These are phyloP conservation scores for Cicer bijugum DNA, from an alignment of 306 rosid species.

Conservation along the genomic window DNA sequence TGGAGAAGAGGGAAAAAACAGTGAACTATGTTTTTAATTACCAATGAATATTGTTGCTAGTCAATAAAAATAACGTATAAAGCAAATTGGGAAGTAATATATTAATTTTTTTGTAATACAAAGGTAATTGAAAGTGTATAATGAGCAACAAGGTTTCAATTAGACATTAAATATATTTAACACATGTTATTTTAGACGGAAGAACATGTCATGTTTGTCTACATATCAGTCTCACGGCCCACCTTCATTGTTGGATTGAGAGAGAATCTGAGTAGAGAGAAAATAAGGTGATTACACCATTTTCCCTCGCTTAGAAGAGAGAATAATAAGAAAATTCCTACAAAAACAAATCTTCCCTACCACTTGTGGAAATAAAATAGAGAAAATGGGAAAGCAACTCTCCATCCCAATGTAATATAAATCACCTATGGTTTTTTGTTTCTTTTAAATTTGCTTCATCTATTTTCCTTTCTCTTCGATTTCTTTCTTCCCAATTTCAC, in stretches of 20 bases:
- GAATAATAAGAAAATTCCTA: not conserved
- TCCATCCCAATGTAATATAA: too few species aligned
- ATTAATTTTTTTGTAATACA: not conserved
- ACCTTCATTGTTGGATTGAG: not conserved
- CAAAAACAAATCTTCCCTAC: too few species aligned
- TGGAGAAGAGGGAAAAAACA: slow-evolving; percentile 17
- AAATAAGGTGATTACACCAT: not conserved
- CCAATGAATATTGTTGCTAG: slow-evolving; percentile 8
- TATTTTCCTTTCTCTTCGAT: too few species aligned
- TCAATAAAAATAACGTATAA: not conserved
- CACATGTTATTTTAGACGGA: not conserved
- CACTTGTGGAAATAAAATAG: too few species aligned
- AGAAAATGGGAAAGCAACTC: too few species aligned
- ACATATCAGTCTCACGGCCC: not conserved
- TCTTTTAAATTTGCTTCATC: too few species aligned
- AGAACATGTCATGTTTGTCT: not conserved
- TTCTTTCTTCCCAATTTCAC: not conserved
- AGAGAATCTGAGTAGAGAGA: not conserved
- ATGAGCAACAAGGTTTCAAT: not conserved
- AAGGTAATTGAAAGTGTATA: not conserved
- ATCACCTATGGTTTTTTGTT: too few species aligned
- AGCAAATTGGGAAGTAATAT: slow-evolving; percentile 6
- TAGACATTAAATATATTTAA: not conserved
- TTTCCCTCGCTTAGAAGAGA: not conserved
- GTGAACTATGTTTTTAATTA: slow-evolving; percentile 9